phyloP scores from a whole-genome alignment of 495 filamentous ascomycete species.

The Xylaria bambusicola region DNA sequence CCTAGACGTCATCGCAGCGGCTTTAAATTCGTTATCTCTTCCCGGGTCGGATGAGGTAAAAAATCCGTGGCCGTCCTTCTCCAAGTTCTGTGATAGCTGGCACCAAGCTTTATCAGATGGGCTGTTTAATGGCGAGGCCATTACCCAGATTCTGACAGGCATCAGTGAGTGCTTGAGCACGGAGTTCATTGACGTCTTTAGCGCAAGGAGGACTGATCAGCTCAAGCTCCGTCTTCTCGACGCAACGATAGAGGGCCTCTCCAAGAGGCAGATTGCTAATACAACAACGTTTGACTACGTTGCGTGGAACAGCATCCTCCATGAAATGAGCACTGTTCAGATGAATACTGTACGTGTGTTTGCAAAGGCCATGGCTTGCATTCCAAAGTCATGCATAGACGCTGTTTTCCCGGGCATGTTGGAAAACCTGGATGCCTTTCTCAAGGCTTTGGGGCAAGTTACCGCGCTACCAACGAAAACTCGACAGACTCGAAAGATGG shows the following conservation, averaged over 20 bases:
- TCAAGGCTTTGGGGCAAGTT: constrained; percentile 7
- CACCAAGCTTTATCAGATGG: constrained; percentile 14
- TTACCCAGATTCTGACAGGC: constrained; percentile 23
- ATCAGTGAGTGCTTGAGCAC: constrained; percentile 17
- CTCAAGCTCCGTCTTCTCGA: constrained; percentile 23
- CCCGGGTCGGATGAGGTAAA: neutral
- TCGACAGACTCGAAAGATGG: constrained; percentile 29
- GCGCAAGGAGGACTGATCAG: neutral
- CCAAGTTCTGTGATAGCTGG: constrained; percentile 26
- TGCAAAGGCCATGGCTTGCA: constrained; percentile 18
- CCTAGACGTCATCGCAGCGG: constrained; percentile 19
- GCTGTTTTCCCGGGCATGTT: constrained; percentile 15
- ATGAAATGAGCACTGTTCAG: constrained; percentile 21
- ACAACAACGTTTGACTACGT: constrained; percentile 7
- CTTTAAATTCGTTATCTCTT: constrained; percentile 12
- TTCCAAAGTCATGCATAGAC: constrained; percentile 22
- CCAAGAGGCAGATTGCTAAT: neutral
- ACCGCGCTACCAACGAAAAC: neutral
- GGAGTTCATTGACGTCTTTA: neutral
- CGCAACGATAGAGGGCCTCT: constrained; percentile 26
- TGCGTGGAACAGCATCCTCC: constrained; percentile 24
- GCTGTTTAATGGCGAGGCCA: constrained; percentile 16
- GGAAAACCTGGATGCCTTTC: constrained; percentile 19
- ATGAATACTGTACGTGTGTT: constrained; percentile 26
- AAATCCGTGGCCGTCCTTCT: constrained; percentile 14